Evolutionary conservation across 164 flowering plant species (phyloP), one percentile per base, ranked within the genome.

Genomic region (Liriodendron chinense): DNA sequence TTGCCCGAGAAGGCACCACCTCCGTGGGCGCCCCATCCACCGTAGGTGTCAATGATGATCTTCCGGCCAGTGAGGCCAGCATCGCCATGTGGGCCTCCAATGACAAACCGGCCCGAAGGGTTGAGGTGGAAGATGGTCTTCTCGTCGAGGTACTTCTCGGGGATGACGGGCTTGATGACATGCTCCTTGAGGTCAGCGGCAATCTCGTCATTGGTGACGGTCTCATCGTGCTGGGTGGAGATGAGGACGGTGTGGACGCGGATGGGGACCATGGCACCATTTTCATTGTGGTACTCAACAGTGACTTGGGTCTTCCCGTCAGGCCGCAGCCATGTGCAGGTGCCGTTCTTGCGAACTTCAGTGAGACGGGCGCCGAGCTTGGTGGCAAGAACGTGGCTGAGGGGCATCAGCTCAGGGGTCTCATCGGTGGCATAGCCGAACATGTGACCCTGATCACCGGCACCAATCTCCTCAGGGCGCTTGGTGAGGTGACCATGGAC

Each of bases 31-130:
- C 92, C 92, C 92, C 92, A 89, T 2, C 92, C 92, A 65, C 92
- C 90, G 65, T 89, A 89, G 22, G 92, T 89, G 70, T 89, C 92
- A 47, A 89, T 87, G 57, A 89, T 89, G 83, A 89, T 89, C 86
- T 89, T 89, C 4, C 93, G 84, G 47, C 93, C 93, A 8, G 93
- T 89, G 70, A 89, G 89, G 24, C 93, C 93, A 59, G 93, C 93
- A 79, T 90, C 93, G 61, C 91, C 93, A 26, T 88, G 93, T 12
- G 93, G 93, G 0, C 93, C 91, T 65, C 93, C 93, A 73, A 89
- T 89, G 59, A 88, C 89, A 14, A 86, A 88, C 16, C 90, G 83
- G 47, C 92, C 91, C n/a, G 91, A 89, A 9, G 92, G 92, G 74
- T 89, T 87, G 8, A 89, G 83, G 74, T 89, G 90, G 84, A 89